Base-by-base conservation (phyloP, 2,329 filamentous ascomycete species). In the Monosporascus sp. region DNA sequence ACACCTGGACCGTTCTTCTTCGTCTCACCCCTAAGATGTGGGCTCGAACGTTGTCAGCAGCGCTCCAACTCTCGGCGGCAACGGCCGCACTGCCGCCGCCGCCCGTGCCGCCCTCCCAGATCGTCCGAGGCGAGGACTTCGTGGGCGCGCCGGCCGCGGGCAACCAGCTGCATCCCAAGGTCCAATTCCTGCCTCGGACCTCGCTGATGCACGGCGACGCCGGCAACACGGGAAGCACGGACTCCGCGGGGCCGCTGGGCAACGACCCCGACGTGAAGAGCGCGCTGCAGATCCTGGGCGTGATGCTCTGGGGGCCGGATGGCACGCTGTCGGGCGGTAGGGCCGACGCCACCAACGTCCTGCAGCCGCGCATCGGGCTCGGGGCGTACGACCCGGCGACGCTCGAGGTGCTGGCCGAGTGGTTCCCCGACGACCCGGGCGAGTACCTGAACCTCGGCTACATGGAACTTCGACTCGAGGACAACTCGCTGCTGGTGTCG, bases 381-480 rank as follows among this genome's bases (percentile, higher is more conserved):
- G 37, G 37, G n/a, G 24, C 49, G 37, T 44, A 41, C 43, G 24
- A 46, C 43, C 43, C 43, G 43, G n/a, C 6, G 24, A 51, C 49
- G 14, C 40, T 51, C 9, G 22, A 41, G 38, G 36, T 19, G 16
- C 37, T 51, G 20, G 49, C 36, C 36, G 19, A 41, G 27, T 51
- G 49, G 49, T 46, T 22, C 43, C 49, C 49, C n/a, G 40, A 40
- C 14, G 7, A 27, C 7, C 37, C 38, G 17, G 7, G 16, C 27
- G 37, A 52, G 50, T 27, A 22, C 19, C 22, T 55, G 22, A 50
- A 51, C 22, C 41, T 53, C n/a, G 48, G 47, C 19, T 50, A 50
- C 24, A 50, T 53, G 47, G 47, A 51, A 19, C 36, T 36, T 16
- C 45, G 19, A 8, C 41, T 47, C 19, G 50, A 47, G 9, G 50